Evolutionary conservation across 345 rosid genomes (phyloP).

Genomic region (Chamaenerion angustifolium): DNA sequence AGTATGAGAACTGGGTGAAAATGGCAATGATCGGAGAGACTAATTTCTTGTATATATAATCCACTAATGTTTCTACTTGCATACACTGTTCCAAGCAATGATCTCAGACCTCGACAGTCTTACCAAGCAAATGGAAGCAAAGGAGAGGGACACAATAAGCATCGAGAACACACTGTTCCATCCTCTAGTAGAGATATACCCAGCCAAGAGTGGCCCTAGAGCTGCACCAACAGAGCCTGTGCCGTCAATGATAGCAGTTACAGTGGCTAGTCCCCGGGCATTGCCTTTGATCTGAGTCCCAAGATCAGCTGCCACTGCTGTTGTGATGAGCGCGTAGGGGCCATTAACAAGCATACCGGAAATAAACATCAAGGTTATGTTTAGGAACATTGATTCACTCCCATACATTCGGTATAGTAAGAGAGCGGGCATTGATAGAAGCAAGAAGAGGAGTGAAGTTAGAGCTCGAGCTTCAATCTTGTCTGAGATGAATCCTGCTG

Average conservation of each 20-base stretch:
- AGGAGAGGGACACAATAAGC: constrained; percentile 49
- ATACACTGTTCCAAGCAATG: no score
- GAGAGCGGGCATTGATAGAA: constrained; percentile 62
- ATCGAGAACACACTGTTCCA: constrained; percentile 77
- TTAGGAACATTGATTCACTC: constrained; percentile 44
- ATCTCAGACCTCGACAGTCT: constrained; percentile 49
- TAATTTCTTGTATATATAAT: no score
- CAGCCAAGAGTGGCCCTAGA: constrained; percentile 75
- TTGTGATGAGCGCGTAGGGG: constrained; percentile 77
- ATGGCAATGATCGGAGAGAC: no score
- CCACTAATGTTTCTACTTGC: no score
- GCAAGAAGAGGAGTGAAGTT: constrained; percentile 55
- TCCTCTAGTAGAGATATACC: constrained; percentile 65
- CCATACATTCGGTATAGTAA: constrained; percentile 54
- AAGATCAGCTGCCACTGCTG: constrained; percentile 93
- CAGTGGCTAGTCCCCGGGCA: constrained; percentile 77
- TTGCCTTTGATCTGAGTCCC: constrained; percentile 89
- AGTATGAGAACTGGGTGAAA: no score
- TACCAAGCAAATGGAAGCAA: constrained; percentile 46
- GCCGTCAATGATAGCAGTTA: constrained; percentile 84
- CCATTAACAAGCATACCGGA: constrained; percentile 79
- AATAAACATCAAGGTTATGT: constrained; percentile 53
- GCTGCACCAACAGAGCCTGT: constrained; percentile 96
- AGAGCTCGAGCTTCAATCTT: constrained; percentile 62
- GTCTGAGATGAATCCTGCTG: constrained; percentile 70